A percentile compares a stretch with the other conserved stretches of the same genome.
Evolutionary conservation across 2,329 filamentous ascomycete genomes (phyloP).

Genomic region (Alternaria gansuensis): DNA sequence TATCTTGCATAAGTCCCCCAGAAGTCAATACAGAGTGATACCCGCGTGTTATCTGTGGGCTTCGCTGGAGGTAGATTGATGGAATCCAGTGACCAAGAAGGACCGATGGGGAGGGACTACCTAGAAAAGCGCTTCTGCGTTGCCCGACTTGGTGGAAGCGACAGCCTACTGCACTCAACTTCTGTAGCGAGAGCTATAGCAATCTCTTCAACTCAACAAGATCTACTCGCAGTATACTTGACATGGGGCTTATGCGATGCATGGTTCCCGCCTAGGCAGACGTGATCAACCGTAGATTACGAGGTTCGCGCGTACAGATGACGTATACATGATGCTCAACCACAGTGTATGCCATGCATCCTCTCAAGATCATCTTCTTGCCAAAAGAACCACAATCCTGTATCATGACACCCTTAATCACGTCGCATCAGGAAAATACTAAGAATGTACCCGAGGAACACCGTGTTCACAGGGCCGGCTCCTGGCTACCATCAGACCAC

Average conservation of each 20-base stretch:
- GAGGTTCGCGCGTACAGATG: neutral
- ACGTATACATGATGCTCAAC: constrained; percentile 10
- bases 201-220: neutral
- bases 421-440: constrained; percentile 24
- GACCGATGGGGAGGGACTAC: constrained; percentile 1
- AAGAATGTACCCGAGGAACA: constrained; percentile 32
- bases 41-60: constrained; percentile 20
- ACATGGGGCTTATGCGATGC: neutral
- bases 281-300: neutral
- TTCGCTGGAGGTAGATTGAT: constrained; percentile 17
- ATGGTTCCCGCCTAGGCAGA: neutral
- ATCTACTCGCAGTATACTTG: neutral
- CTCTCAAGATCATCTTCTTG: neutral
- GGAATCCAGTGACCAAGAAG: constrained; percentile 21
- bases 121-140: neutral
- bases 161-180: neutral
- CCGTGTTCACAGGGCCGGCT: constrained; percentile 29
- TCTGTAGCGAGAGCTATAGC: neutral
- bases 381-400: too few species aligned
- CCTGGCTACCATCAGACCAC: constrained; percentile 71
- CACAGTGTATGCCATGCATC: neutral
- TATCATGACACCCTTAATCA: neutral
- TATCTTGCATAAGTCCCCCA: neutral
- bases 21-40: neutral
- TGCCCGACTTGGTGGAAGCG: neutral